Evolutionary conservation across 495 filamentous ascomycete genomes (phyloP).

Genomic region (Astrothelium subdiscretum): DNA sequence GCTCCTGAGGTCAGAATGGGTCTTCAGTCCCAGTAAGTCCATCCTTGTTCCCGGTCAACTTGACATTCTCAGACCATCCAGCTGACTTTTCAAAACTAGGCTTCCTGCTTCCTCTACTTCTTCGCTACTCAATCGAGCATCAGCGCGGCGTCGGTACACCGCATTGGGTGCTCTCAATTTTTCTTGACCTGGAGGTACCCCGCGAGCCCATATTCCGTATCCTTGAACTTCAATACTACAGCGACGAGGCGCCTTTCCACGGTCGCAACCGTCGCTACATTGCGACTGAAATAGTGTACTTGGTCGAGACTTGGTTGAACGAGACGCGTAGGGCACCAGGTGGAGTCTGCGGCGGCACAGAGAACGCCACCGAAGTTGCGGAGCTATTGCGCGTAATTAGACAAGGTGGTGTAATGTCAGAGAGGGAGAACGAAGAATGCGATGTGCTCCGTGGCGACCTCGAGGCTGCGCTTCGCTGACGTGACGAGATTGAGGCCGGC

Average conservation of each 20-base stretch:
- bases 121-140: constrained; percentile 61
- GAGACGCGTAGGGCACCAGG: constrained; percentile 44
- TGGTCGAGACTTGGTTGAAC: constrained; percentile 50
- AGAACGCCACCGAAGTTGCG: constrained; percentile 21
- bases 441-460: not conserved
- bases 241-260: constrained; percentile 72
- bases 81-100: constrained; percentile 48
- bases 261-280: constrained; percentile 49
- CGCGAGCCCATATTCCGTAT: constrained; percentile 63
- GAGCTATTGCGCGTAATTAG: constrained; percentile 18
- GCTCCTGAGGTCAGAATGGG: constrained; percentile 27
- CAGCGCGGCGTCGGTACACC: constrained; percentile 54
- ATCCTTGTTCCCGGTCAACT: not conserved
- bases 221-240: constrained; percentile 73
- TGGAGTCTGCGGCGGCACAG: constrained; percentile 26
- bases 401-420: not conserved
- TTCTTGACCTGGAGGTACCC: constrained; percentile 63
- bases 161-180: constrained; percentile 72
- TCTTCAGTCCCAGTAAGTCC: constrained; percentile 1
- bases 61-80: constrained; percentile 47
- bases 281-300: constrained; percentile 50
- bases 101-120: constrained; percentile 56
- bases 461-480: not conserved
- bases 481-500: not conserved
- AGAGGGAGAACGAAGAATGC: not conserved